These are phyloP conservation scores for Staphylotrichum tortipilum DNA, from an alignment of 495 filamentous ascomycete genomes.

Conservation along the genomic window DNA sequence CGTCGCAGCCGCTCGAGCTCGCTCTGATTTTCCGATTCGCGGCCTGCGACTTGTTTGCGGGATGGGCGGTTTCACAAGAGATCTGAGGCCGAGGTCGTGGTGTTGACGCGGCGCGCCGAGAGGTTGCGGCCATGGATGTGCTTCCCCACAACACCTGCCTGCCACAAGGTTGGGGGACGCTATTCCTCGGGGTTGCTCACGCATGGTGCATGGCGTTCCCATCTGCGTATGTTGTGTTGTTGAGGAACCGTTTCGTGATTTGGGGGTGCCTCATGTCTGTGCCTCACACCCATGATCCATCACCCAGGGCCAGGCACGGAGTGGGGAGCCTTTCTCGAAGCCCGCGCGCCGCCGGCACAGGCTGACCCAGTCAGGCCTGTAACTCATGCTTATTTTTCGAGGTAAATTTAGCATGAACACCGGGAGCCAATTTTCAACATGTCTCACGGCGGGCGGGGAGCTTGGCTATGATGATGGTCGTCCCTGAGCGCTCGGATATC, in stretches of 20 bases:
- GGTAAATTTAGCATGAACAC: not conserved
- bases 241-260: not conserved
- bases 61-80: conserved; percentile 1
- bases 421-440: not conserved
- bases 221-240: not conserved
- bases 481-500: too few relatives aligned
- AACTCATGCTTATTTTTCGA: not conserved
- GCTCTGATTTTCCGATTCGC: not conserved
- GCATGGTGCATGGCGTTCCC: not conserved
- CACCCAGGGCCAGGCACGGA: too few relatives aligned
- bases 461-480: too few relatives aligned
- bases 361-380: not conserved
- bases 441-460: not conserved
- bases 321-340: not conserved
- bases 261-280: not conserved
- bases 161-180: not conserved
- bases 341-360: not conserved
- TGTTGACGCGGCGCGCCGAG: not conserved
- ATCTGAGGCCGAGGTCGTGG: not conserved
- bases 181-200: not conserved
- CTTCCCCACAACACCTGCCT: not conserved
- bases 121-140: not conserved
- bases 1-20: not conserved
- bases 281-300: not conserved
- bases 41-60: not conserved